Base-by-base conservation (phyloP, 2,329 filamentous ascomycete genomes). In the Myotisia sp. region DNA sequence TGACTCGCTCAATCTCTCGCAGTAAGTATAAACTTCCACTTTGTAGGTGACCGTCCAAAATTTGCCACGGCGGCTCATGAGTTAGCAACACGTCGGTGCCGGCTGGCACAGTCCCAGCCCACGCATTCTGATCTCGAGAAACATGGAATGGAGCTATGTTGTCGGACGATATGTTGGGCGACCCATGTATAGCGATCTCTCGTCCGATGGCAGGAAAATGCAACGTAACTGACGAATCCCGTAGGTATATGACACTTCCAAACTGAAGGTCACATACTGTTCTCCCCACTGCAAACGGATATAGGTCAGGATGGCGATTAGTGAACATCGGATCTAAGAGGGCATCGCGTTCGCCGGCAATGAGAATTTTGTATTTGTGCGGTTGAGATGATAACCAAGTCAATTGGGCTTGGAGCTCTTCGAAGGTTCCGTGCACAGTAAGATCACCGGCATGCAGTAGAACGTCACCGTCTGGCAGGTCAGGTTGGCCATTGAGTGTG, bases 381-480 rank as follows among this genome's bases (percentile, higher is more conserved):
- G 58, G 49, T 34, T 60, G 58, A 0, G 44, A 29, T 6, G 44
- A 43, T 6, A 68, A 45, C 65, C 64, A 70, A n/a, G 44, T 35
- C 6, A 67, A 39, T 7, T 54, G 43, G 2, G 50, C 49, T 29
- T 59, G 46, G 1, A 67, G 42, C 39, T 66, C 63, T 3, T 48
- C 42, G 13, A 56, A 49, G 0, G 60, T 56, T n/a, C 62, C 64
- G n/a, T 51, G 50, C 33, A 62, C 48, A 1, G 61, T 64, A n/a
- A 68, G 51, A 39, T 68, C 63, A 13, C 65, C 64, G 0, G 63
- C 60, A 38, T 68, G 63, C 32, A 68, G 51, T 9, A 68, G 53
- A 2, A 67, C 45, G 40, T 68, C 63, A 1, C 59, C 64, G 2
- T 41, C 23, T 1, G 62, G 62, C 6, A 67, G 39, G 1, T 36